phyloP scores from a whole-genome alignment of 164 flowering plant species.

The Stephania yunnanensis region DNA sequence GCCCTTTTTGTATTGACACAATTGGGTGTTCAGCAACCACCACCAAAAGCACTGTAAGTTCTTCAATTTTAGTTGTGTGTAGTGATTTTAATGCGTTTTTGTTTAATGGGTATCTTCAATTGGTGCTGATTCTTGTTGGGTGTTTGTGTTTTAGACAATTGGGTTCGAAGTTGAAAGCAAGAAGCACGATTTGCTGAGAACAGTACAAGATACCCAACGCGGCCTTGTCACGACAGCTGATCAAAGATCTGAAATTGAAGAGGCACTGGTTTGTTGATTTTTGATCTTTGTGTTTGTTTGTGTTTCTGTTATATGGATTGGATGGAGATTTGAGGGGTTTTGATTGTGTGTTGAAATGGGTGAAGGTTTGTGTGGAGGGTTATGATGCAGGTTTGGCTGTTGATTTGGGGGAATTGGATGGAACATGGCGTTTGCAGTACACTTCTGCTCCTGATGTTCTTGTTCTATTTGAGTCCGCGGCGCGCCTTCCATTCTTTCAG shows the following conservation, averaged over 20 bases:
- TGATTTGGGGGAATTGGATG: conserved; percentile 57
- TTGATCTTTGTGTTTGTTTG: background rate
- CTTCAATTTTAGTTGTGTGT: background rate
- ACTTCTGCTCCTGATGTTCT: conserved; percentile 95
- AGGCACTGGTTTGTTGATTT: conserved; percentile 54
- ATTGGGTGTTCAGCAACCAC: background rate
- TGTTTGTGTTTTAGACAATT: background rate
- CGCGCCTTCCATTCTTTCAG: conserved; percentile 74
- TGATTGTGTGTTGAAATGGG: background rate
- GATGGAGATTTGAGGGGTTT: too few species aligned
- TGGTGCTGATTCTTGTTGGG: background rate
- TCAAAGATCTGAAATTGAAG: conserved; percentile 76
- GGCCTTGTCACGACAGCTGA: conserved; percentile 62
- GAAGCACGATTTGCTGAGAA: conserved; percentile 54
- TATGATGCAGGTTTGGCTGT: conserved; percentile 51
- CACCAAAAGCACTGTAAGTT: background rate
- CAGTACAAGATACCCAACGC: conserved; percentile 70
- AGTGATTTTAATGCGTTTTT: background rate
- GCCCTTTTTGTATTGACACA: background rate
- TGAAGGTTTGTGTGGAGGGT: conserved; percentile 64
- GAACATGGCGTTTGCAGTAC: conserved; percentile 98
- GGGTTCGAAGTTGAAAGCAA: conserved; percentile 43
- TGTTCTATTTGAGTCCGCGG: conserved; percentile 67
- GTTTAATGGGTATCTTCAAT: background rate
- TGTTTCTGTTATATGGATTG: background rate